Percentiles rank a stretch among this genome's conserved stretches.
Evolutionary conservation across 2,329 filamentous ascomycete genomes (phyloP).

Genomic region (Ophiostoma tasmaniense): DNA sequence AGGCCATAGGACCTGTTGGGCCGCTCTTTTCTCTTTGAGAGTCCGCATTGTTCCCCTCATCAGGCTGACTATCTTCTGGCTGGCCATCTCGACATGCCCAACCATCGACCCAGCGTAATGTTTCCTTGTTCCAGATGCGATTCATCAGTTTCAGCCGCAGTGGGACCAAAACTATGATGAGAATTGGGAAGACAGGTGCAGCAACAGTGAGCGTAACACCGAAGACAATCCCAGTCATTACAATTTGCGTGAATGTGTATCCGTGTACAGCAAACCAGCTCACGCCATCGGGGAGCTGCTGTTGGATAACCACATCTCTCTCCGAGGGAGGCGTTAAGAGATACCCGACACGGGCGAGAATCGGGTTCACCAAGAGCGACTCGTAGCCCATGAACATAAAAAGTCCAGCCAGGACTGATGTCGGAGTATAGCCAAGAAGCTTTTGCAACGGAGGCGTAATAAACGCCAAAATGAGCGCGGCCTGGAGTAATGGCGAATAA

Average conservation of each 20-base stretch:
- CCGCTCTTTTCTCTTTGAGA: neutral
- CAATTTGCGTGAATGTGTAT: conserved; percentile 11
- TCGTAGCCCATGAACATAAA: conserved; percentile 12
- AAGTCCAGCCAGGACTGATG: conserved; percentile 11
- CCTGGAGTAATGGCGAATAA: neutral
- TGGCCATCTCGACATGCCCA: conserved; percentile 45
- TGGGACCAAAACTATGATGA: conserved; percentile 57
- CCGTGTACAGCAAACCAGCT: conserved; percentile 10
- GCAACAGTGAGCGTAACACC: conserved; percentile 13
- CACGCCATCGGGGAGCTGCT: conserved; percentile 4
- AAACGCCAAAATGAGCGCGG: neutral
- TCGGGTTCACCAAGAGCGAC: conserved; percentile 13
- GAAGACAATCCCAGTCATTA: conserved; percentile 4
- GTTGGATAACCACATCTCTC: neutral
- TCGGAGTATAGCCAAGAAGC: conserved; percentile 9
- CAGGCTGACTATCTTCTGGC: conserved; percentile 39
- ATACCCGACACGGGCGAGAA: conserved; percentile 6
- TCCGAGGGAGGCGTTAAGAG: conserved; percentile 10
- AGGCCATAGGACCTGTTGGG: neutral
- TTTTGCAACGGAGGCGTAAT: neutral
- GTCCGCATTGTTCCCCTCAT: neutral
- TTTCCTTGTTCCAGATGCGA: conserved; percentile 49
- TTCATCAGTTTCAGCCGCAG: conserved; percentile 54
- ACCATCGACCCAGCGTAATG: conserved; percentile 38
- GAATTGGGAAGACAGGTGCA: conserved; percentile 42